Evolutionary conservation across 2,329 filamentous ascomycete species (phyloP).

Genomic region (Diaporthe vaccinii): DNA sequence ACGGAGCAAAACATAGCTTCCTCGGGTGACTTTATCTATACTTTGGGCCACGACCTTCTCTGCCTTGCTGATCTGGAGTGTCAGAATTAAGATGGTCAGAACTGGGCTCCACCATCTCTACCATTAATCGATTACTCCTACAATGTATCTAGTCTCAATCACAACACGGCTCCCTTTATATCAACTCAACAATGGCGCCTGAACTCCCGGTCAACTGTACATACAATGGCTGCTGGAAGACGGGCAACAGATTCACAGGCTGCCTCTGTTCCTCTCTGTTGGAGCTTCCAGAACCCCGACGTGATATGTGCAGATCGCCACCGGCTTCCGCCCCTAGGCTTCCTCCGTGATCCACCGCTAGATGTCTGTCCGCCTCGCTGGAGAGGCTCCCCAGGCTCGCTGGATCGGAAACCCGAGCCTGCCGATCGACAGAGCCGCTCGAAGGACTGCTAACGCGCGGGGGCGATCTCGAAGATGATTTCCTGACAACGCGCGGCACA

Average conservation of each 20-base stretch:
- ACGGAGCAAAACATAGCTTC: neutral
- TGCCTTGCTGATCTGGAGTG: neutral
- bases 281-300: neutral
- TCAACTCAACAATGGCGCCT: slow-evolving; percentile 16
- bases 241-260: neutral
- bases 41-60: neutral
- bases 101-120: neutral
- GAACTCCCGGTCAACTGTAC: neutral
- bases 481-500: slow-evolving; percentile 4
- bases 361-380: slow-evolving; percentile 8
- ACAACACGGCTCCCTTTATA: neutral
- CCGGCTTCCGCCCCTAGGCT: neutral
- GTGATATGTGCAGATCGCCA: neutral
- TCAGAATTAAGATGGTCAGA: neutral
- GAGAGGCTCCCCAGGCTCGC: neutral
- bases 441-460: neutral
- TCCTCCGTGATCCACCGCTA: neutral
- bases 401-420: neutral
- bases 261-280: neutral
- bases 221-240: slow-evolving; percentile 14
- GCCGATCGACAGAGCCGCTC: neutral
- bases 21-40: neutral
- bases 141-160: neutral
- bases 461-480: neutral
- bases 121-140: slow-evolving; percentile 5